Evolutionary conservation across 768 basidiomycete genomes (phyloP).

Genomic region (Pleurotus sapidus): DNA sequence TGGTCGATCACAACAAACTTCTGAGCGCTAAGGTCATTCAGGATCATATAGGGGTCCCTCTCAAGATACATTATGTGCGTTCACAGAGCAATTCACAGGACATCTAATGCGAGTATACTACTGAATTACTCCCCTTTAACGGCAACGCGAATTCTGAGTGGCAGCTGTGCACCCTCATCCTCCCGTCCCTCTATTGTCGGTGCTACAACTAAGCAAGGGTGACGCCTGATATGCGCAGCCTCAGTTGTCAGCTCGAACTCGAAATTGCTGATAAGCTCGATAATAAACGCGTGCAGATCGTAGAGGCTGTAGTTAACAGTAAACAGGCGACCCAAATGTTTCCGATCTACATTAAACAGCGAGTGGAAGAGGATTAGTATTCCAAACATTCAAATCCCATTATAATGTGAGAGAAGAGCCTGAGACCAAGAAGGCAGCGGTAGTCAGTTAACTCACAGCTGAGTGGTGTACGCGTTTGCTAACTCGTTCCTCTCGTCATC

Average conservation of each 20-base stretch:
- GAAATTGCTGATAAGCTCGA: conserved; percentile 51
- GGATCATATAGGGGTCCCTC: too few species aligned
- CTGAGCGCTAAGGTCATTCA: too few species aligned
- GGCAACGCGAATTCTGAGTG: conserved; percentile 32
- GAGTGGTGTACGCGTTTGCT: too few species aligned
- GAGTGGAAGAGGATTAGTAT: too few species aligned
- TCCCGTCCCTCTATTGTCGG: conserved; percentile 39
- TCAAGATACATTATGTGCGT: too few species aligned
- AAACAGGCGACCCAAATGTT: conserved; percentile 45
- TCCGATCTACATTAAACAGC: conserved; percentile 35
- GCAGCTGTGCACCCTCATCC: conserved; percentile 38
- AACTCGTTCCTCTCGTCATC: conserved; percentile 11
- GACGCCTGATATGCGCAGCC: conserved; percentile 30
- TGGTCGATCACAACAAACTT: too few species aligned
- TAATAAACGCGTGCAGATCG: conserved; percentile 59
- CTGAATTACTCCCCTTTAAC: conserved; percentile 16
- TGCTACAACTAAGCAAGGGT: conserved; percentile 37
- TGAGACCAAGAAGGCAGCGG: not conserved
- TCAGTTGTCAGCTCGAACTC: conserved; percentile 43
- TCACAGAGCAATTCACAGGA: too few species aligned
- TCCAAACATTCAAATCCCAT: too few species aligned
- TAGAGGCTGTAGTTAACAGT: conserved; percentile 25
- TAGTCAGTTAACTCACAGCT: conserved; percentile 14
- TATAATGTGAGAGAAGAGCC: not conserved
- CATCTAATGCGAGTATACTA: too few species aligned